Evolutionary conservation across 805 yeast species (phyloP).

Genomic region (Wickerhamomyces alni): DNA sequence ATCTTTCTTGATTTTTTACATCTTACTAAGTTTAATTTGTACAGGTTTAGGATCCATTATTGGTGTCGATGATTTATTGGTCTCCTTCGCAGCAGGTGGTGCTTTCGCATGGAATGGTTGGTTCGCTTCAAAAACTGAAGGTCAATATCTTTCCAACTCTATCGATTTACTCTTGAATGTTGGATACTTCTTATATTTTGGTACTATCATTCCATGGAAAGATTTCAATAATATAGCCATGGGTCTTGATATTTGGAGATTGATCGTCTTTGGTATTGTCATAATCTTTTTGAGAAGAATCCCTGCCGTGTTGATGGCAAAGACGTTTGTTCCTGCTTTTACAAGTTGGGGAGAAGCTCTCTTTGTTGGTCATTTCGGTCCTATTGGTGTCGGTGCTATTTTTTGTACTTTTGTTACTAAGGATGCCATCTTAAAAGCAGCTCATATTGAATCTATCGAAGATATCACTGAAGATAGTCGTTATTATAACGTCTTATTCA

Average conservation of each 20-base stretch:
- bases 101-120: constrained; percentile 94
- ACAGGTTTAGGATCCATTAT: constrained; percentile 86
- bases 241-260: constrained; percentile 75
- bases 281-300: constrained; percentile 71
- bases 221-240: constrained; percentile 55
- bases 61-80: constrained; percentile 85
- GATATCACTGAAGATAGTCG: constrained; percentile 37
- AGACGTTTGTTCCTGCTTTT: constrained; percentile 80
- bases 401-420: constrained; percentile 80
- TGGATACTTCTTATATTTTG: constrained; percentile 84
- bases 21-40: constrained; percentile 74
- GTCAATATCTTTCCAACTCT: constrained; percentile 80
- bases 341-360: constrained; percentile 91
- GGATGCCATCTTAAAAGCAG: constrained; percentile 51
- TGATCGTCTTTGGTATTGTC: constrained; percentile 67
- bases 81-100: constrained; percentile 88
- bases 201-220: constrained; percentile 87
- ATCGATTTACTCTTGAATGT: constrained; percentile 78
- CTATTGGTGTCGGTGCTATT: constrained; percentile 92
- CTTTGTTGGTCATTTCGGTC: constrained; percentile 94
- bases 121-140: constrained; percentile 78
- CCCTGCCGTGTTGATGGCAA: constrained; percentile 71
- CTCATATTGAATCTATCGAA: constrained; percentile 49
- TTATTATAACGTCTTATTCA: constrained; percentile 52
- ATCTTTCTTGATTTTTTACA: constrained; percentile 79